These are phyloP conservation scores for Funneliformis geosporum DNA, from an alignment of 192 early-diverging fungal genomes.

Conservation along the genomic window DNA sequence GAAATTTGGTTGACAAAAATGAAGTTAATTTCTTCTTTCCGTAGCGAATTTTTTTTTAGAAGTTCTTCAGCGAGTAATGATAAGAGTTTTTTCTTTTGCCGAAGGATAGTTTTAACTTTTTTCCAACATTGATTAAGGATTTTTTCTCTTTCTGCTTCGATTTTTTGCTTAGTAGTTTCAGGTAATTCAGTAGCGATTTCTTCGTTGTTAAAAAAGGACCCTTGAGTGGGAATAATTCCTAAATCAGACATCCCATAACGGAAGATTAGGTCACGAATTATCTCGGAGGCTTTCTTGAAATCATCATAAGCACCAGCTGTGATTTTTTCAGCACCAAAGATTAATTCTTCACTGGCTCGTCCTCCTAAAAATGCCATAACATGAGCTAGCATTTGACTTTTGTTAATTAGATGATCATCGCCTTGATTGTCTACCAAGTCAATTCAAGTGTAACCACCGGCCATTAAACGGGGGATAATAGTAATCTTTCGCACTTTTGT, in stretches of 20 bases:
- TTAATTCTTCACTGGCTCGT: constrained; percentile 17
- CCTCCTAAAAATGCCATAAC: constrained; percentile 19
- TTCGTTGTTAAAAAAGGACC: constrained; percentile 1
- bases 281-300: constrained; percentile 6
- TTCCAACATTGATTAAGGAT: constrained; percentile 18
- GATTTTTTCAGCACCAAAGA: constrained; percentile 10
- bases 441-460: constrained; percentile 10
- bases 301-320: background rate
- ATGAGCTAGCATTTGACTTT: constrained; percentile 18
- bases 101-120: background rate
- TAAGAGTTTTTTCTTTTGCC: background rate
- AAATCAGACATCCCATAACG: constrained; percentile 25
- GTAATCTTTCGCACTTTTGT: constrained; percentile 18
- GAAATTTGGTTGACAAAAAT: constrained; percentile 26
- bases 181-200: constrained; percentile 15
- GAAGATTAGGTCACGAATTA: constrained; percentile 23
- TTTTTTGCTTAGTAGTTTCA: constrained; percentile 15
- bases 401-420: background rate
- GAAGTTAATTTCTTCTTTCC: constrained; percentile 12
- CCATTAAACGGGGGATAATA: background rate
- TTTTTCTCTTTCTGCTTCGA: constrained; percentile 18
- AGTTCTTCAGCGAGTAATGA: constrained; percentile 11
- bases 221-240: constrained; percentile 25
- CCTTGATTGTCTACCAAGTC: background rate
- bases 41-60: constrained; percentile 15